These are phyloP conservation scores for Melampsora americana DNA, from an alignment of 1,284 basidiomycete genomes.

Conservation along the genomic window DNA sequence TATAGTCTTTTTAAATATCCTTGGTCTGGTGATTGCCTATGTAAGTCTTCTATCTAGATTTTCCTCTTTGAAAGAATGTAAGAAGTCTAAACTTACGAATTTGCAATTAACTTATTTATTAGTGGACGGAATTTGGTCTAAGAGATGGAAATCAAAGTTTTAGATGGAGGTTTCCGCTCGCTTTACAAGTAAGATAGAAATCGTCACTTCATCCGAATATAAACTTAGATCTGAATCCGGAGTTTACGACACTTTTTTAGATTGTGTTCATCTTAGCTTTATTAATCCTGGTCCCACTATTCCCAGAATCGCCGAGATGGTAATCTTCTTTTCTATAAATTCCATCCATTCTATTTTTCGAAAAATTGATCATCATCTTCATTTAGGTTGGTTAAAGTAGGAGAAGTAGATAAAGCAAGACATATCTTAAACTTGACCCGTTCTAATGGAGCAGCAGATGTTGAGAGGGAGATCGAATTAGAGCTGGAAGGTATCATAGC, in stretches of 20 bases:
- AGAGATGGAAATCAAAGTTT: constrained; percentile 45
- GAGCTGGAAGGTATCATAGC: constrained; percentile 48
- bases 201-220: constrained; percentile 31
- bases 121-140: constrained; percentile 43
- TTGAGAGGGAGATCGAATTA: constrained; percentile 44
- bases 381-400: constrained; percentile 49
- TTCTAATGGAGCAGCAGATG: constrained; percentile 12
- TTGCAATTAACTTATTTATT: constrained; percentile 14
- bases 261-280: constrained; percentile 48
- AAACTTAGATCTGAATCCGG: not conserved
- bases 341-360: not conserved
- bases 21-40: constrained; percentile 49
- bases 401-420: constrained; percentile 50
- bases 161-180: constrained; percentile 44
- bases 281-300: constrained; percentile 46
- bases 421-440: constrained; percentile 48
- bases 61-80: not conserved
- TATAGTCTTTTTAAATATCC: constrained; percentile 46
- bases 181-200: constrained; percentile 46
- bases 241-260: constrained; percentile 41
- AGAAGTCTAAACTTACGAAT: not conserved
- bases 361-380: not conserved
- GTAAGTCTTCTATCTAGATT: not conserved
- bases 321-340: not conserved
- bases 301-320: constrained; percentile 51